Evolutionary conservation across 2,329 filamentous ascomycete species (phyloP), one percentile per base, ranked within the genome.

Genomic region (Xylariales sp.): DNA sequence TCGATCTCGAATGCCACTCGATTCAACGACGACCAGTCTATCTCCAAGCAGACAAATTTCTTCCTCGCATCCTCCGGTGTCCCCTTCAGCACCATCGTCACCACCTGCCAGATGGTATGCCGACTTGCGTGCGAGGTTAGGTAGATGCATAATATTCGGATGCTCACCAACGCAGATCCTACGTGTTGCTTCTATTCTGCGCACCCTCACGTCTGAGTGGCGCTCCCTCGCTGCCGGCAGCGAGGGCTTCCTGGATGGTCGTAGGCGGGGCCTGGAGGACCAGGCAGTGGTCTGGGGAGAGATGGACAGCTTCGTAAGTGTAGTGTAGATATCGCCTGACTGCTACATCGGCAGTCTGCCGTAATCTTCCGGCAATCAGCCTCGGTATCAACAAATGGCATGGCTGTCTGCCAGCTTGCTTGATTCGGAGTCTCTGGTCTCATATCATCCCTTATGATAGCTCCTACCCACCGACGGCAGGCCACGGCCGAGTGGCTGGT

Each of bases 61-160:
- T n/a, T n/a, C n/a, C n/a, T n/a, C n/a, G n/a, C n/a, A n/a, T n/a
- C n/a, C n/a, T n/a, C n/a, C n/a, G n/a, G n/a, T n/a, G n/a, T n/a
- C 50, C 7, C 44, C 49, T 15, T 11, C 35, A 10, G 17, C 16
- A 10, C 38, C 48, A 43, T 69, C 52, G 51, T 70, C 56, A n/a
- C 67, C 81, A 14, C 70, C 47, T 4, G 29, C 38, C 12, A 42
- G 79, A 54, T 93, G 86, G 86, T 76, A 89, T 24, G 75, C 79
- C 5, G 75, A 83, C 41, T 73, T 83, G 29, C 83, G 81, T 54
- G 53, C 66, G 12, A 74, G 86, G 14, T 65, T 91, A 19, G 86
- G 85, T 2, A 81, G 80, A 62, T 90, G 87, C 57, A 77, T 91
- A 47, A 76, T 73, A 44, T 91, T 88, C 54, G 87, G 87, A 3